Percentiles rank a stretch among this genome's conserved stretches.
These are phyloP conservation scores for Lentinula sp. DNA, from an alignment of 768 basidiomycete species.

Conservation along the genomic window DNA sequence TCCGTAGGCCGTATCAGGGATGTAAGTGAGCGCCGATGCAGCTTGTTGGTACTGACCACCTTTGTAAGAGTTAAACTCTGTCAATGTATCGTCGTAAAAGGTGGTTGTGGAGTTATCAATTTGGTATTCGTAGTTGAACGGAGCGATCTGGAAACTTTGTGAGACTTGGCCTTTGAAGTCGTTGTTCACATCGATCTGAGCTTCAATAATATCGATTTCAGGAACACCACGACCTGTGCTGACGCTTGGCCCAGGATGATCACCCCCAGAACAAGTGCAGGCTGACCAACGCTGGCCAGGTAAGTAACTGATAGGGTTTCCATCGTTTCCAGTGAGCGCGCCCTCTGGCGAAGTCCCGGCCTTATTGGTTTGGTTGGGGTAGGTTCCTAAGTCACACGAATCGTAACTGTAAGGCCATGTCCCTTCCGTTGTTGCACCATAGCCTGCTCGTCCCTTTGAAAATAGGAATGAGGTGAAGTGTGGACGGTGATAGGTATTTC, in stretches of 20 bases:
- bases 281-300: conserved; percentile 85
- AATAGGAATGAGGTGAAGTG: conserved; percentile 2
- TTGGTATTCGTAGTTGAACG: conserved; percentile 66
- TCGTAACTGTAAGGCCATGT: conserved; percentile 85
- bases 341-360: conserved; percentile 55
- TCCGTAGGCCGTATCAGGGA: conserved; percentile 51
- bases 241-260: conserved; percentile 81
- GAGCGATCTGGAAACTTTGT: conserved; percentile 77
- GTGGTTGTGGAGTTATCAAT: conserved; percentile 49
- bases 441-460: conserved; percentile 71
- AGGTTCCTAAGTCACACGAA: conserved; percentile 80
- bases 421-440: conserved; percentile 86
- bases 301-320: conserved; percentile 60
- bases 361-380: conserved; percentile 67
- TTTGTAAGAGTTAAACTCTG: conserved; percentile 58
- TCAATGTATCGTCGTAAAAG: conserved; percentile 45
- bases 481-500: background rate
- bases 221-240: conserved; percentile 73
- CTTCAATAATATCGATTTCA: conserved; percentile 91
- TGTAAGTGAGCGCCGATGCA: conserved; percentile 52
- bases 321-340: conserved; percentile 41
- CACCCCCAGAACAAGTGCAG: conserved; percentile 81
- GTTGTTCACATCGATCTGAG: conserved; percentile 53
- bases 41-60: conserved; percentile 77
- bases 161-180: conserved; percentile 59